Evolutionary conservation across 2,329 filamentous ascomycete species (phyloP), one percentile per base, ranked within the genome.

Genomic region (Trichoderma guizhouense): DNA sequence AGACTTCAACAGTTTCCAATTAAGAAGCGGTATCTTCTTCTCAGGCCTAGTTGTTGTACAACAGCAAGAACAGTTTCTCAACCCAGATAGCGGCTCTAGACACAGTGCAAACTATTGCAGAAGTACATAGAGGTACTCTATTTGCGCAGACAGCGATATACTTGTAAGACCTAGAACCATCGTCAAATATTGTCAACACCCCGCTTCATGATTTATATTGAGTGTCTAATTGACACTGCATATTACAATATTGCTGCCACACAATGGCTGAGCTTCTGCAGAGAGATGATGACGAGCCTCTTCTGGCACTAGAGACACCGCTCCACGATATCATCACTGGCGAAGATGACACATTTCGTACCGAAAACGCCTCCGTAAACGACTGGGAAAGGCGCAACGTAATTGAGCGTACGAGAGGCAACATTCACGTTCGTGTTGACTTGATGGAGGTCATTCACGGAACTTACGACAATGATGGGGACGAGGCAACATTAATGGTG

Each of bases 401-500:
- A 21, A 68, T 58, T 28, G 51, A 68, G 64, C 64, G 51, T 18
- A 68, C 64, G 21, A 30, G 21, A 39, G 64, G 64, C 51, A 57
- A 39, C 12, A 68, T 68, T 34, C 51, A 58, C n/a, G 32, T 21
- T 2, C 47, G 65, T 6, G n/a, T 68, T 24, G 65, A 68, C 1
- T 18, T 68, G 47, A 39, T 68, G 51, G 65, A 68, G 3, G 65
- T 68, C 14, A 58, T 26, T 5, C 65, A 68, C n/a, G 65, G 65
- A 43, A 68, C 65, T 12, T 58, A 58, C 8, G 51, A 43, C 0
- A 12, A 58, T 1, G 21, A 28, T 9, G 32, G 30, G 3, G 64
- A 68, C 9, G 53, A 58, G 32, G 53, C 65, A 58, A 68, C 65
- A n/a, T 39, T 68, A 5, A 43, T 68, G 65, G 65, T 68, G 11